Conservation (phyloP, 2,329 filamentous ascomycete genomes). For the Phialocephala sp. region DNA sequence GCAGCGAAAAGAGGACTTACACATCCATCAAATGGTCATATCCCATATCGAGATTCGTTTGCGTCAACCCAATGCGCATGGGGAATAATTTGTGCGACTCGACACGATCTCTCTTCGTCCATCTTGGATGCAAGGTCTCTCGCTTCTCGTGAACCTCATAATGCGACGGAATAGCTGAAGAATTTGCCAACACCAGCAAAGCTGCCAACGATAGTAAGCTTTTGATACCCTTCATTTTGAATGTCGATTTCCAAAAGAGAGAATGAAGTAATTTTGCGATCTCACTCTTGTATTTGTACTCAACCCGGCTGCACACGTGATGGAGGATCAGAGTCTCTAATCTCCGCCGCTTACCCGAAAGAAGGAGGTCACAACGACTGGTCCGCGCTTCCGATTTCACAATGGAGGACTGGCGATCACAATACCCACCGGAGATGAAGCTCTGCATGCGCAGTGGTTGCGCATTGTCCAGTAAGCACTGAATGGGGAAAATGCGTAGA, state of each 20-base stretch:
- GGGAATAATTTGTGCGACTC: constrained; percentile 33
- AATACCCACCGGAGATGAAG: background rate
- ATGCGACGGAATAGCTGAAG: constrained; percentile 27
- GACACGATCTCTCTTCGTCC: constrained; percentile 35
- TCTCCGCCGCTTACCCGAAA: constrained; percentile 1
- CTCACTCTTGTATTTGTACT: background rate
- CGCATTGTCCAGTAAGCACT: background rate
- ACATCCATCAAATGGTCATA: constrained; percentile 37
- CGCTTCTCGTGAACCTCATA: constrained; percentile 37
- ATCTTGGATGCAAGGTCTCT: constrained; percentile 29
- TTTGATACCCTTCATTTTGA: constrained; percentile 2
- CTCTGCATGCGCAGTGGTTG: background rate
- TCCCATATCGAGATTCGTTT: constrained; percentile 34
- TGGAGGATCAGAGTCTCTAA: background rate
- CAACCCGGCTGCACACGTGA: background rate
- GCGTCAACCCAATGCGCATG: constrained; percentile 37
- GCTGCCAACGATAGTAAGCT: constrained; percentile 4
- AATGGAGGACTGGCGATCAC: background rate
- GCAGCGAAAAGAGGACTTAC: constrained; percentile 34
- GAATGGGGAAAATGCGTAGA: background rate
- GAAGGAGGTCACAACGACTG: background rate
- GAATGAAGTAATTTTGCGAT: background rate
- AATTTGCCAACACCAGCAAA: constrained; percentile 10
- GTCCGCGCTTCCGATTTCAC: background rate
- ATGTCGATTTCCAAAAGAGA: background rate